phyloP scores from a whole-genome alignment of 2,329 filamentous ascomycete species.

The Fusarium duplospermum region DNA sequence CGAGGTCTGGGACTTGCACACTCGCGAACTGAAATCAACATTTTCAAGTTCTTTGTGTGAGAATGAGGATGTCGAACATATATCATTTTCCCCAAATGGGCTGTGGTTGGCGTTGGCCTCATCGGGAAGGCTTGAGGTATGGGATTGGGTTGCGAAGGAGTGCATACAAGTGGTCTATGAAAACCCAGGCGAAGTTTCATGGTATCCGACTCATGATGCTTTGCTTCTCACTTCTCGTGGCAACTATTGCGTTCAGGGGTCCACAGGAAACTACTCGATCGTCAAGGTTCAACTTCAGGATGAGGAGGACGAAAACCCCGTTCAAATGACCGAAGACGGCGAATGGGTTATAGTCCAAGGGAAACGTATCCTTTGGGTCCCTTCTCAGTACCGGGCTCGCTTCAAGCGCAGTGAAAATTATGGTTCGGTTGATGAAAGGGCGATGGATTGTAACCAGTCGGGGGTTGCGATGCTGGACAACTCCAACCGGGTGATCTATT shows the following conservation, averaged over 20 bases:
- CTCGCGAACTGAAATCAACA: background rate
- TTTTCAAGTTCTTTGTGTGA: background rate
- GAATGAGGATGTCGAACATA: background rate
- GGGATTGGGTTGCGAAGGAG: background rate
- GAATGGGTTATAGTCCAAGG: background rate
- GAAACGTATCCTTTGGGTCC: background rate
- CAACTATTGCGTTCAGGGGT: background rate
- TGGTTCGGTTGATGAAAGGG: background rate
- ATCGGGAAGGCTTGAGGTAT: background rate
- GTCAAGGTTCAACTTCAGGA: too few species aligned
- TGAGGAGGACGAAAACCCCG: background rate
- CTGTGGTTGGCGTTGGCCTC: background rate
- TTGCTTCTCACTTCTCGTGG: background rate
- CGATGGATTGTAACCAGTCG: background rate
- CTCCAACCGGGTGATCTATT: background rate
- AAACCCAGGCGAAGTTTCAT: background rate
- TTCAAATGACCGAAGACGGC: background rate
- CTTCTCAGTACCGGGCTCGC: background rate
- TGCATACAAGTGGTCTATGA: background rate
- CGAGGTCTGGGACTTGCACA: background rate
- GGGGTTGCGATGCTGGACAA: background rate
- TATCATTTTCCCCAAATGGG: background rate
- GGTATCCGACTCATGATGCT: background rate
- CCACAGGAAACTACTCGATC: background rate
- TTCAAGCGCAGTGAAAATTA: accelerated